These are phyloP conservation scores for Hypoxylon sp. DNA, from an alignment of 2,329 filamentous ascomycete species.

Conservation along the genomic window DNA sequence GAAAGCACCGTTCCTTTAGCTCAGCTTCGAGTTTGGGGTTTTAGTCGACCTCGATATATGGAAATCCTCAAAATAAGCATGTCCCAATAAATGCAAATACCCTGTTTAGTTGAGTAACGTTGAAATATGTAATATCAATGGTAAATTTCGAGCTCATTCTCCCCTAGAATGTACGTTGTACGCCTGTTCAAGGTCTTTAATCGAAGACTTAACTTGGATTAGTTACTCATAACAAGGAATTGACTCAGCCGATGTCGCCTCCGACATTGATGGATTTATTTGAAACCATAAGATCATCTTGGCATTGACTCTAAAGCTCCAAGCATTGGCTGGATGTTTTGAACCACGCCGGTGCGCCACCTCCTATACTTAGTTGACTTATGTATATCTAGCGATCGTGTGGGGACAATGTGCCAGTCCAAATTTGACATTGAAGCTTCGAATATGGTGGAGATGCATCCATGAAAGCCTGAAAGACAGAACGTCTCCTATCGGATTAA, in stretches of 20 bases:
- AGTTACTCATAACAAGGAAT: constrained; percentile 8
- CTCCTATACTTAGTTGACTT: too few relatives aligned
- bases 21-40: not conserved
- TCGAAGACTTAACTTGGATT: not conserved
- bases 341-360: not conserved
- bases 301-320: constrained; percentile 22
- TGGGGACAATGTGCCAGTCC: not conserved
- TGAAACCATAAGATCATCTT: constrained; percentile 42
- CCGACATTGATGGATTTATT: constrained; percentile 35
- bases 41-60: too few relatives aligned
- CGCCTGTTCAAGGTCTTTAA: constrained; percentile 13
- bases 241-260: constrained; percentile 24
- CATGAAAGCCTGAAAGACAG: not conserved
- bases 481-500: not conserved
- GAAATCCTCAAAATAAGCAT: not conserved
- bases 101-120: not conserved
- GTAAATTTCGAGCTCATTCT: not conserved
- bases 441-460: not conserved
- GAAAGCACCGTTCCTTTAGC: not conserved
- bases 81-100: not conserved
- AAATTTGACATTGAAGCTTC: not conserved
- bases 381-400: too few relatives aligned
- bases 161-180: not conserved
- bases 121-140: not conserved
- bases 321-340: constrained; percentile 3